These are phyloP conservation scores for Hypoxylon fuscum DNA, from an alignment of 495 filamentous ascomycete species.

Conservation along the genomic window DNA sequence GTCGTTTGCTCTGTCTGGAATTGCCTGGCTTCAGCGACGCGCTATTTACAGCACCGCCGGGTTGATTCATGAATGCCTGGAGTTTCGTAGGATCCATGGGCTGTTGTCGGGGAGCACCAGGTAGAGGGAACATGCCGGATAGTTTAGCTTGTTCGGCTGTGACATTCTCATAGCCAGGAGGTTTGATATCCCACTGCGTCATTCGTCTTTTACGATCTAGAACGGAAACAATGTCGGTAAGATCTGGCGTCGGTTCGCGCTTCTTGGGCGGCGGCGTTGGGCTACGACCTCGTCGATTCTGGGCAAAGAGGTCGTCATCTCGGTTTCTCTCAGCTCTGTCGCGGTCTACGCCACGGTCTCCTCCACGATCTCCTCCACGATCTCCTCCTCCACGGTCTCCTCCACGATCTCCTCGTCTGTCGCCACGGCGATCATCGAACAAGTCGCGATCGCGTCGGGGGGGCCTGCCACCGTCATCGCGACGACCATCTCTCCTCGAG, in stretches of 20 bases:
- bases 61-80: slow-evolving; percentile 94
- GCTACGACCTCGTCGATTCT: slow-evolving; percentile 77
- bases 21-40: slow-evolving; percentile 89
- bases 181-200: slow-evolving; percentile 99
- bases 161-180: slow-evolving; percentile 97
- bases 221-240: slow-evolving; percentile 83
- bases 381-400: no score
- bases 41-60: slow-evolving; percentile 73
- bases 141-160: slow-evolving; percentile 98
- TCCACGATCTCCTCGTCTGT: slow-evolving; percentile 53
- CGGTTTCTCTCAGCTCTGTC: slow-evolving; percentile 55
- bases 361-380: no score
- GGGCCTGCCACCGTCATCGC: slow-evolving; percentile 70
- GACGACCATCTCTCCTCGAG: slow-evolving; percentile 61
- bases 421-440: slow-evolving; percentile 71
- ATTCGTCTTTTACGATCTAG: slow-evolving; percentile 85
- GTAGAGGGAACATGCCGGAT: slow-evolving; percentile 99
- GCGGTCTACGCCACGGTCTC: no score
- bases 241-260: slow-evolving; percentile 92
- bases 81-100: slow-evolving; percentile 95
- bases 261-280: slow-evolving; percentile 84
- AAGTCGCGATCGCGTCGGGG: slow-evolving; percentile 68
- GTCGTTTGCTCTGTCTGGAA: slow-evolving; percentile 89
- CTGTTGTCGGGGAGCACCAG: slow-evolving; percentile 92
- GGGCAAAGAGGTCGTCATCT: slow-evolving; percentile 60